phyloP scores from a whole-genome alignment of 768 basidiomycete genomes.

The Phaffia tasmanica region DNA sequence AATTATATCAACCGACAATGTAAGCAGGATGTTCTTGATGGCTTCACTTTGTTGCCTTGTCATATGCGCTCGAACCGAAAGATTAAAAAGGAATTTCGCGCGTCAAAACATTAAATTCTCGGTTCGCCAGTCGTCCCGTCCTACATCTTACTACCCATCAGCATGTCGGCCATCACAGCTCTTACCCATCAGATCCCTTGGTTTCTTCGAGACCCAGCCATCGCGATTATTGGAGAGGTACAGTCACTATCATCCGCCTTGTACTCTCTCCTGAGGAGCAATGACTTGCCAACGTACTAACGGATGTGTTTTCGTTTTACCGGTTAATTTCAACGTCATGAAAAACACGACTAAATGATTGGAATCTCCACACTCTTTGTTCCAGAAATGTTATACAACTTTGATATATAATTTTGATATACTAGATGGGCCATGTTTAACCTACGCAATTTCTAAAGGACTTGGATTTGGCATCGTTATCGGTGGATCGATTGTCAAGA shows the following conservation, averaged over 20 bases:
- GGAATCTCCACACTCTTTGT: constrained; percentile 17
- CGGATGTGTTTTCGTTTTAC: neutral
- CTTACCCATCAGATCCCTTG: constrained; percentile 75
- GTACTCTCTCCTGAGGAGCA: neutral
- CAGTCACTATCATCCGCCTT: constrained; percentile 27
- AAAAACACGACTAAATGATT: too few species aligned
- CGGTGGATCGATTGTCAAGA: constrained; percentile 86
- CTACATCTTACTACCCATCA: too few species aligned
- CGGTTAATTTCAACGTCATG: too few species aligned
- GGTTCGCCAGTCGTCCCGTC: too few species aligned
- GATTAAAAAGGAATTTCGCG: too few species aligned
- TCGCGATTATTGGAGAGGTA: constrained; percentile 71
- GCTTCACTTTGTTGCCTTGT: too few species aligned
- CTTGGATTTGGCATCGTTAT: constrained; percentile 84
- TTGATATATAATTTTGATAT: constrained; percentile 78
- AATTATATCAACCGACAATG: too few species aligned
- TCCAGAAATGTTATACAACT: constrained; percentile 77
- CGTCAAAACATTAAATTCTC: too few species aligned
- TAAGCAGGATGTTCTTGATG: too few species aligned
- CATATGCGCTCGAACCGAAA: too few species aligned
- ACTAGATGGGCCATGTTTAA: constrained; percentile 66
- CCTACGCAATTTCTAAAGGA: constrained; percentile 82
- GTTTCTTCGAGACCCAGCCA: constrained; percentile 69
- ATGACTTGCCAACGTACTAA: neutral
- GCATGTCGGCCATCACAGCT: constrained; percentile 28